These are phyloP conservation scores for Eimeria sp. DNA, from an alignment of 169 alveolate genomes.

Conservation along the genomic window DNA sequence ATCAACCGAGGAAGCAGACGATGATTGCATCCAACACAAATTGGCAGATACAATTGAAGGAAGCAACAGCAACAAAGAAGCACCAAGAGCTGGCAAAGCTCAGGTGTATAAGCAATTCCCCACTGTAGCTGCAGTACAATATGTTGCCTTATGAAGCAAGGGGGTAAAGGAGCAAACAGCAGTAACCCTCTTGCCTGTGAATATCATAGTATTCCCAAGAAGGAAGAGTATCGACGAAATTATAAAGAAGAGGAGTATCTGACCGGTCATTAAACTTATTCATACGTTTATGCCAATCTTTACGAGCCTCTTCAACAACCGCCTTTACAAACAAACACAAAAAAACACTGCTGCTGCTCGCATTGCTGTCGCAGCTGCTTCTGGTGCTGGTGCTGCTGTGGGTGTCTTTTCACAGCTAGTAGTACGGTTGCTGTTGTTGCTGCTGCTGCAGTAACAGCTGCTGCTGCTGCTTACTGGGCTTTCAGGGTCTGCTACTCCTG, in stretches of 20 bases:
- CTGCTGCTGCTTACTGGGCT: slow-evolving; percentile 8
- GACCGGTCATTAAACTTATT: slow-evolving; percentile 91
- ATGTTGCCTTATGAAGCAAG: not conserved
- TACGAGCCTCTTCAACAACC: not conserved
- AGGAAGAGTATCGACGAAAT: slow-evolving; percentile 90
- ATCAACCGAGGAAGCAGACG: too few relatives aligned
- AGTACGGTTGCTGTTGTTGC: not conserved
- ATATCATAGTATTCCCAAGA: slow-evolving; percentile 93
- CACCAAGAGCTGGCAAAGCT: not conserved
- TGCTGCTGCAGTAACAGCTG: not conserved
- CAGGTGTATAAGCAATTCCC: not conserved
- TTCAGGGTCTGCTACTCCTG: slow-evolving; percentile 79
- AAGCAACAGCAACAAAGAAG: not conserved
- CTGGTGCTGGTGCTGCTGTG: not conserved
- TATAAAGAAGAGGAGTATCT: slow-evolving; percentile 91
- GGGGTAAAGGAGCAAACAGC: not conserved
- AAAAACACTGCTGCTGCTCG: slow-evolving; percentile 15
- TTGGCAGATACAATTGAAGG: too few relatives aligned
- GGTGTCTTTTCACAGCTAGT: not conserved
- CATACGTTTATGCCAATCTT: slow-evolving; percentile 88
- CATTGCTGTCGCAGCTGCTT: not conserved
- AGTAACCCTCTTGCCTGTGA: slow-evolving; percentile 84
- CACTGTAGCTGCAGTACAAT: not conserved
- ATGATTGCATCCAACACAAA: too few relatives aligned
- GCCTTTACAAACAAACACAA: not conserved